Evolutionary conservation across 1,139 yeast genomes (phyloP).

Genomic region (Saccharomyces hybrid): DNA sequence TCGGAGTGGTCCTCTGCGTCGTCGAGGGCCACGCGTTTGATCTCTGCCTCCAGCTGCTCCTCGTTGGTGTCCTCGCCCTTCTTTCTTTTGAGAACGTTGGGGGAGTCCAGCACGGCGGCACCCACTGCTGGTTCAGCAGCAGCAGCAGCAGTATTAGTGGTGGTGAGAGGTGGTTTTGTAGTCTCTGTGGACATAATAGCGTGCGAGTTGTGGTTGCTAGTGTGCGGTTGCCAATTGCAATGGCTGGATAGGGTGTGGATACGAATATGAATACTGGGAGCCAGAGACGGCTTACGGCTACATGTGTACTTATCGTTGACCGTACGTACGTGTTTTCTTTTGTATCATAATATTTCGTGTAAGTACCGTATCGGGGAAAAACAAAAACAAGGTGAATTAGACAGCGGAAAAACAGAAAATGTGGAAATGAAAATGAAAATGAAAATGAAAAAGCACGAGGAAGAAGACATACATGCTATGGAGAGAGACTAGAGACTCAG

Average conservation of each 20-base stretch:
- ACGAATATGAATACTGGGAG: background rate
- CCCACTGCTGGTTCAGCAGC: background rate
- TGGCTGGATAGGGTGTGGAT: background rate
- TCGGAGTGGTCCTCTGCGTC: slow-evolving; percentile 6
- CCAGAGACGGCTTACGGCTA: background rate
- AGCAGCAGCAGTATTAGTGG: too few species aligned
- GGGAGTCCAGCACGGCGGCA: background rate
- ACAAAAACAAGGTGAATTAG: background rate
- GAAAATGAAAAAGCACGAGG: background rate
- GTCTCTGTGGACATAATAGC: background rate
- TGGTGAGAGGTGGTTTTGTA: background rate
- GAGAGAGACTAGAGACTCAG: too few species aligned
- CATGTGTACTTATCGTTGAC: background rate
- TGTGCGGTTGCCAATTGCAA: background rate
- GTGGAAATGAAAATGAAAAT: too few species aligned
- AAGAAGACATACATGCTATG: too few species aligned
- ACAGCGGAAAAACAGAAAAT: background rate
- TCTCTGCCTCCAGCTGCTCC: slow-evolving; percentile 9
- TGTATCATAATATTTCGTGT: background rate
- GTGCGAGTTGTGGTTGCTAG: too few species aligned
- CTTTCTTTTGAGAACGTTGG: slow-evolving; percentile 9
- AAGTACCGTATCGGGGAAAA: slow-evolving; percentile 1
- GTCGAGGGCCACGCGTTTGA: slow-evolving; percentile 10
- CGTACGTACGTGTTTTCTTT: background rate
- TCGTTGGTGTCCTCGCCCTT: slow-evolving; percentile 7